Conservation (phyloP, 192 early-diverging fungal species). For the Coemansia sp. region DNA sequence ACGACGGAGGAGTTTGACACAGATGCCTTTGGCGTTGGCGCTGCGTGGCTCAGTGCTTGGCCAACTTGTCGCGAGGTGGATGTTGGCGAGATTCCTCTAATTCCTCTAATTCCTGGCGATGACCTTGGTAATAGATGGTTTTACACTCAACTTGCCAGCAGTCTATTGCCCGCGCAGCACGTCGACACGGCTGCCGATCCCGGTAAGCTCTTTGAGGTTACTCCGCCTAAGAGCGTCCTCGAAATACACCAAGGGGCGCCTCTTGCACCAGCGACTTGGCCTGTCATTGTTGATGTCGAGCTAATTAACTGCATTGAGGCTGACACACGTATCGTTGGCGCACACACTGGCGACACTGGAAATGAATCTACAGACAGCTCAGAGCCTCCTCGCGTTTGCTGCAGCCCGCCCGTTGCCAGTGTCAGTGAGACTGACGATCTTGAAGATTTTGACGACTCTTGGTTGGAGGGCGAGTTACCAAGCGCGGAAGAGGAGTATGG, state of each 20-base stretch:
- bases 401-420: neutral
- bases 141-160: neutral
- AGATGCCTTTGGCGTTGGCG: neutral
- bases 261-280: neutral
- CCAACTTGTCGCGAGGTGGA: constrained; percentile 32
- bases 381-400: neutral
- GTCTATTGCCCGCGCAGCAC: neutral
- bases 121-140: constrained; percentile 2
- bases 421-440: neutral
- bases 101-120: neutral
- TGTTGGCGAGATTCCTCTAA: neutral
- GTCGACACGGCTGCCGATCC: neutral
- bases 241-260: neutral
- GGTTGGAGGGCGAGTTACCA: constrained; percentile 15
- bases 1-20: neutral
- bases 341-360: neutral
- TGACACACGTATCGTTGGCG: neutral
- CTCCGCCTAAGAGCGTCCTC: neutral
- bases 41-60: constrained; percentile 19
- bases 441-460: constrained; percentile 5
- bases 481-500: neutral
- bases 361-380: neutral
- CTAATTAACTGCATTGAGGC: neutral
- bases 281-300: constrained; percentile 9
- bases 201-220: neutral